These are phyloP conservation scores for Stemphylium vesicarium DNA, from an alignment of 2,329 filamentous ascomycete genomes.

Conservation along the genomic window DNA sequence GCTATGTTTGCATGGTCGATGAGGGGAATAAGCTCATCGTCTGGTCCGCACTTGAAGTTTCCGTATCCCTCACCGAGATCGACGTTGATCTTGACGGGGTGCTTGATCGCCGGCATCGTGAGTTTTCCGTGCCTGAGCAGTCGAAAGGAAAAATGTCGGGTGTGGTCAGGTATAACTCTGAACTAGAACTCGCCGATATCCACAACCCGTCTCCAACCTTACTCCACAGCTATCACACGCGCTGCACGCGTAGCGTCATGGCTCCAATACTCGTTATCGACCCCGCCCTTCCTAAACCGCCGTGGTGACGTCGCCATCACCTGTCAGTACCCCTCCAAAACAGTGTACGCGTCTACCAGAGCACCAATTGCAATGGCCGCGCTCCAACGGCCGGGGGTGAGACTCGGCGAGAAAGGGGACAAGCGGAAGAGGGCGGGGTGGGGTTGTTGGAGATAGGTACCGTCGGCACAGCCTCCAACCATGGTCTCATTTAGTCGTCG, in stretches of 20 bases:
- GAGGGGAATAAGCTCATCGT: slow-evolving; percentile 65
- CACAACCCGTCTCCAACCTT: not conserved
- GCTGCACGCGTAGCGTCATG: slow-evolving; percentile 17
- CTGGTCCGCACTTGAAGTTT: slow-evolving; percentile 60
- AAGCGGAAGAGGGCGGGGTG: slow-evolving; percentile 5
- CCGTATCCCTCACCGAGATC: slow-evolving; percentile 62
- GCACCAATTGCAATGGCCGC: slow-evolving; percentile 12
- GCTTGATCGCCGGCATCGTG: slow-evolving; percentile 57
- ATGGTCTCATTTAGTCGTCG: not conserved
- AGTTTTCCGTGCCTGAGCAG: not conserved
- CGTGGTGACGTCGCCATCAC: slow-evolving; percentile 21
- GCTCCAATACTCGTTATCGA: slow-evolving; percentile 15
- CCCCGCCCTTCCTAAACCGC: slow-evolving; percentile 16
- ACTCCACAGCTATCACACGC: slow-evolving; percentile 6
- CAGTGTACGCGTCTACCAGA: not conserved
- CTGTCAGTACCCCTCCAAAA: not conserved
- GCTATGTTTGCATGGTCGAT: slow-evolving; percentile 69
- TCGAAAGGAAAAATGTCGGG: not conserved
- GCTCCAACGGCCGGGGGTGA: slow-evolving; percentile 6
- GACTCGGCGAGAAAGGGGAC: slow-evolving; percentile 2
- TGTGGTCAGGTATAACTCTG: not conserved
- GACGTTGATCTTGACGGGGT: slow-evolving; percentile 61
- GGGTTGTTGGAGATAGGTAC: slow-evolving; percentile 6
- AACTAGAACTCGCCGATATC: not conserved
- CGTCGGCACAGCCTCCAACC: not conserved